Evolutionary conservation across 352 stramenopile species (phyloP).

Genomic region (Globisporangium sylvaticum): DNA sequence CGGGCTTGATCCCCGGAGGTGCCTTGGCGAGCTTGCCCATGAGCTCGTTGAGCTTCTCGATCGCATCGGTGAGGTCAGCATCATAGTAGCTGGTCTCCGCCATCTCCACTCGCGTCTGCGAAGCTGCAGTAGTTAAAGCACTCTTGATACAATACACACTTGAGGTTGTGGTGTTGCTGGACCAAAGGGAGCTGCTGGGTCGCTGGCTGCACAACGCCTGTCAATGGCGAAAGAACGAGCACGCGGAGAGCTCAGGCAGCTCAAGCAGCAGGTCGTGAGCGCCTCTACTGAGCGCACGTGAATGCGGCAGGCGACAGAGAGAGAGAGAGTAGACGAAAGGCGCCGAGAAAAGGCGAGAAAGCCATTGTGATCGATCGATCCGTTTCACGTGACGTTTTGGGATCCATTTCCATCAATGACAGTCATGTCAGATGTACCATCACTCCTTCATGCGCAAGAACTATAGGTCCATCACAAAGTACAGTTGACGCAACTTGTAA

Average conservation of each 20-base stretch:
- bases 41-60: slow-evolving; percentile 82
- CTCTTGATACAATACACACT: too few relatives aligned
- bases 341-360: slow-evolving; percentile 6
- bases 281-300: not conserved
- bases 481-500: not conserved
- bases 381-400: slow-evolving; percentile 9
- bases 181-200: not conserved
- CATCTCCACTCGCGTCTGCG: slow-evolving; percentile 30
- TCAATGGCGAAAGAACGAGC: not conserved
- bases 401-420: not conserved
- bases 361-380: not conserved
- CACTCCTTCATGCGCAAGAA: not conserved
- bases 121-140: too few relatives aligned
- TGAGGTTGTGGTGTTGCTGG: too few relatives aligned
- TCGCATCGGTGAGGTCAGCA: slow-evolving; percentile 75
- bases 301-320: not conserved
- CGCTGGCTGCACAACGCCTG: not conserved
- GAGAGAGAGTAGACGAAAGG: not conserved
- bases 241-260: not conserved
- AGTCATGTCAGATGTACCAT: not conserved
- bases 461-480: not conserved
- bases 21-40: slow-evolving; percentile 84
- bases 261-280: not conserved
- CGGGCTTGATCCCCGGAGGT: slow-evolving; percentile 55
- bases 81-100: slow-evolving; percentile 88